Conservation (phyloP, 441 rosid species). For the Sinapis alba region DNA sequence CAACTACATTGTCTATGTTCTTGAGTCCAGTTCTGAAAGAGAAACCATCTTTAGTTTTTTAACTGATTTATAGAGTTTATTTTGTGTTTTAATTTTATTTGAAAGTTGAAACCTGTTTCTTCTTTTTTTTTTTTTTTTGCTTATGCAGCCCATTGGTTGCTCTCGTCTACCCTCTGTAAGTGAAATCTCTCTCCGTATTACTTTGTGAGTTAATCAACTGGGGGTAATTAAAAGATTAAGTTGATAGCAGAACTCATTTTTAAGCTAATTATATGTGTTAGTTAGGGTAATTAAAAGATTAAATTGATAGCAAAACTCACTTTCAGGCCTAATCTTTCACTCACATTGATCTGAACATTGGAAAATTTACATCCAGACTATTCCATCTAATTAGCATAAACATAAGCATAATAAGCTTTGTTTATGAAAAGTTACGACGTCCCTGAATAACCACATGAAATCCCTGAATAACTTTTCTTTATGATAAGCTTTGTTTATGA, state of each 20-base stretch:
- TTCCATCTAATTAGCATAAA: too few relatives aligned
- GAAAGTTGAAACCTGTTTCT: conserved; percentile 16
- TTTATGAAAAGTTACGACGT: too few relatives aligned
- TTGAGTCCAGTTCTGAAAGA: background rate
- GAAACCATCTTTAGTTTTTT: background rate
- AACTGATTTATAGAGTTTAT: conserved; percentile 1
- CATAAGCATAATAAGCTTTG: too few relatives aligned
- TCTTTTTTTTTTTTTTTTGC: conserved; percentile 1
- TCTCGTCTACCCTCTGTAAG: conserved; percentile 91
- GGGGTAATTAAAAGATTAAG: background rate
- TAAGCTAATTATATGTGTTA: background rate
- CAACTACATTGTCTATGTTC: conserved; percentile 18
- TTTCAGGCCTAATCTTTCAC: background rate
- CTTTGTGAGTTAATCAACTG: background rate
- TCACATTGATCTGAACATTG: conserved; percentile 13
- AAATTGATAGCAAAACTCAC: background rate
- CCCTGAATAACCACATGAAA: too few relatives aligned
- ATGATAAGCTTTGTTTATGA: too few relatives aligned
- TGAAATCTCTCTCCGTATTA: conserved; percentile 5
- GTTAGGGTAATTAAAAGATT: background rate
- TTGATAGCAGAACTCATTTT: background rate
- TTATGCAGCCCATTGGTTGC: conserved; percentile 79
- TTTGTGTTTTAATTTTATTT: background rate
- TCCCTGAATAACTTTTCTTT: too few relatives aligned
- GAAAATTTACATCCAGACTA: too few relatives aligned